Base-by-base conservation (phyloP, 2,329 filamentous ascomycete genomes). In the Fusarium acutatum region DNA sequence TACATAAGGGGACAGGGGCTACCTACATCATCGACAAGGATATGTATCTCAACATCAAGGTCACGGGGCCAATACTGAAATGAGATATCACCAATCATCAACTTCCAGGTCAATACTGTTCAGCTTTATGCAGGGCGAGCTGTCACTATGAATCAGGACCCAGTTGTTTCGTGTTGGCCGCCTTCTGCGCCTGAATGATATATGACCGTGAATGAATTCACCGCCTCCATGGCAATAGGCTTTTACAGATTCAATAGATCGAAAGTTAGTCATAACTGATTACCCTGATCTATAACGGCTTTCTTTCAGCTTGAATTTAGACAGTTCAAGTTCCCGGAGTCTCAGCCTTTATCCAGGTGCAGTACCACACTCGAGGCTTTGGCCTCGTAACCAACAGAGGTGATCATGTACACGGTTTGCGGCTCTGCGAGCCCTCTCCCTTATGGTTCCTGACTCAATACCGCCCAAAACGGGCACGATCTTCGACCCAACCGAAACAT, bases 61-160 rank as follows among this genome's bases (percentile, higher is more conserved):
- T 74, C 71, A 73, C 63, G 63, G 57, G 71, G 38, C 46, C 56
- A 57, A 61, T 34, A 37, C 46, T 62, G 54, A 41, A 46, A 61
- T 50, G 49, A 41, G 30, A 64, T 60, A 73, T 73, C 58, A 58
- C 71, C 71, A 73, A 73, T 74, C 70, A 73, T 41, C 49, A 62
- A 67, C 58, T 67, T 58, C 65, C 66, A 63, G 52, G 66, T 56
- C 47, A 50, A 71, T 37, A 28, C 44, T 28, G 44, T 47, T 15
- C 26, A 22, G 62, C 56, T 59, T 64, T 68, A 73, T 73, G 71
- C 71, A 73, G 71, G 71, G 71, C 67, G 60, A 73, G 49, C 67
- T 73, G 71, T 68, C 67, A 61, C 54, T 70, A 52, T 61, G 58
- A 63, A 58, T 41, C 67, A 54, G 53, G 53, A 22, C 57, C 56